Evolutionary conservation across 371 early-diverging fungal species (phyloP).

Genomic region (Mucor plumbeus): DNA sequence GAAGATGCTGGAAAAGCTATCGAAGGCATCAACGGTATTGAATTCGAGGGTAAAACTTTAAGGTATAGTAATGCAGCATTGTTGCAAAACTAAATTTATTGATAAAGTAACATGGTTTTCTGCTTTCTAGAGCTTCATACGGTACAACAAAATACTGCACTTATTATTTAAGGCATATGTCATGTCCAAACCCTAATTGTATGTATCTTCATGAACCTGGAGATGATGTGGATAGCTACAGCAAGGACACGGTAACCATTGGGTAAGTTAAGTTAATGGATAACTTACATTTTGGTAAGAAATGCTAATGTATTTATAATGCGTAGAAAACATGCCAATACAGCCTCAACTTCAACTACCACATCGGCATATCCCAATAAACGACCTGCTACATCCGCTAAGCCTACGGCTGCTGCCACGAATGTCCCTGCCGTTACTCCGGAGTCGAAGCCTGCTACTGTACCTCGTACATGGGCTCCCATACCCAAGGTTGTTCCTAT

Average conservation of each 20-base stretch:
- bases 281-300: neutral
- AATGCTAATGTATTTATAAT: neutral
- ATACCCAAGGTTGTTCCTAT: conserved; percentile 46
- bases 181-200: conserved; percentile 93
- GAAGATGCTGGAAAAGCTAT: conserved; percentile 93
- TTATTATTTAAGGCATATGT: conserved; percentile 87
- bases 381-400: conserved; percentile 29
- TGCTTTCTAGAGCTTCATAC: conserved; percentile 64
- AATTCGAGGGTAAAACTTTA: conserved; percentile 82
- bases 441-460: conserved; percentile 17
- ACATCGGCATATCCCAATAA: conserved; percentile 39
- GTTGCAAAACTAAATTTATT: neutral
- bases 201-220: conserved; percentile 96
- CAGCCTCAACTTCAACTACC: conserved; percentile 18
- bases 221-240: conserved; percentile 81
- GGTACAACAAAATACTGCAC: conserved; percentile 99
- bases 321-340: conserved; percentile 31
- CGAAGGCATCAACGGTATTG: conserved; percentile 88
- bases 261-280: conserved; percentile 43
- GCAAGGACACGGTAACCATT: conserved; percentile 53
- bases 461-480: conserved; percentile 47
- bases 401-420: conserved; percentile 4
- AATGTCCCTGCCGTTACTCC: conserved; percentile 11
- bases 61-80: conserved; percentile 46
- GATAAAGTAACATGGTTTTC: neutral